These are phyloP conservation scores for Camellia sinensis DNA, from an alignment of 148 eudicot species.

Conservation along the genomic window DNA sequence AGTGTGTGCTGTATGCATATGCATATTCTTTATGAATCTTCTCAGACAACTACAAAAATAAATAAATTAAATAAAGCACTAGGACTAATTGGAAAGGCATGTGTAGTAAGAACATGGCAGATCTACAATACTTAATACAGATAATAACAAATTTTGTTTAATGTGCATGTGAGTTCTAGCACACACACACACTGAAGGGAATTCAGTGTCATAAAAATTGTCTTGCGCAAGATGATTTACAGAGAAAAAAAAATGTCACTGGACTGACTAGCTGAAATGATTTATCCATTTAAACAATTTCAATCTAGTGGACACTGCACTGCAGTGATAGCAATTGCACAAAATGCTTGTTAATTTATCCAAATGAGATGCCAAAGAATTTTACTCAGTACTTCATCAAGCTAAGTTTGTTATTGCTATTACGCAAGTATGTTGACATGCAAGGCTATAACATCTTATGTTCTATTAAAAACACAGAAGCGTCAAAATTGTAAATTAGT, in stretches of 20 bases:
- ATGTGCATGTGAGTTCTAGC: too few species aligned
- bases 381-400: not conserved
- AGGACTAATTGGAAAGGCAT: not conserved
- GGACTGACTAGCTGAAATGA: too few species aligned
- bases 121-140: not conserved
- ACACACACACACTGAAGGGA: too few species aligned
- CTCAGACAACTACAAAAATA: conserved; percentile 66
- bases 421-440: conserved; percentile 2
- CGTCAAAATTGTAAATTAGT: not conserved
- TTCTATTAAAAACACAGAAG: not conserved
- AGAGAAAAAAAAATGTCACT: too few species aligned
- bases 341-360: not conserved
- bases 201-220: not conserved
- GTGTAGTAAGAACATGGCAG: not conserved
- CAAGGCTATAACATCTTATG: not conserved
- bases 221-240: too few species aligned
- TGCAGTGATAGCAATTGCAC: not conserved
- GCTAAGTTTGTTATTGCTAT: not conserved
- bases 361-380: not conserved
- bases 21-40: conserved; percentile 98
- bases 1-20: conserved; percentile 84
- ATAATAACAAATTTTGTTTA: not conserved
- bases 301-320: not conserved
- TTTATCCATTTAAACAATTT: too few species aligned
- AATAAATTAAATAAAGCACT: not conserved